Evolutionary conservation across 768 basidiomycete species (phyloP).

Genomic region (Sarcodon aspratus): DNA sequence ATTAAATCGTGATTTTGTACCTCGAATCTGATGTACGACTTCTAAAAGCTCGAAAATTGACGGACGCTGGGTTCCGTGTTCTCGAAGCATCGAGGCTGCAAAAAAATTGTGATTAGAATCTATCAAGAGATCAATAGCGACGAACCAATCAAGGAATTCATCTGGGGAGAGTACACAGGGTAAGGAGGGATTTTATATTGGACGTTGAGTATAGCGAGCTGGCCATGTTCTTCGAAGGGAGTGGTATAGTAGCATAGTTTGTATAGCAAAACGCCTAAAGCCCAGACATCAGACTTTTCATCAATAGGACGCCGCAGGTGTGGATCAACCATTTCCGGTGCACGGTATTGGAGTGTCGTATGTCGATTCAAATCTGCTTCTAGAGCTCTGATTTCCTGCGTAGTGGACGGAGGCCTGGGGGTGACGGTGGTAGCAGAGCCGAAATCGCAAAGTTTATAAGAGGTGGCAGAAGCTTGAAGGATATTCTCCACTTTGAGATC

Average conservation of each 20-base stretch:
- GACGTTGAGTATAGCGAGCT: constrained; percentile 91
- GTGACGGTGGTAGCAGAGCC: constrained; percentile 80
- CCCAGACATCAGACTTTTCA: constrained; percentile 97
- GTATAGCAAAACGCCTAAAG: constrained; percentile 90
- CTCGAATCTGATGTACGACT: constrained; percentile 77
- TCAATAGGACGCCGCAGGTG: constrained; percentile 76
- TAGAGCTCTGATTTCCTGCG: constrained; percentile 75
- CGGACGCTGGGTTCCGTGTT: constrained; percentile 80
- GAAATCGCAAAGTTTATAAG: constrained; percentile 96
- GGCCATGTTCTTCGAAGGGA: constrained; percentile 96
- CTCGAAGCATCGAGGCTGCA: constrained; percentile 83
- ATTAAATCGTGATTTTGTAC: constrained; percentile 70
- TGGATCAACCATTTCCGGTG: constrained; percentile 98
- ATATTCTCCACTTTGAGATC: constrained; percentile 99
- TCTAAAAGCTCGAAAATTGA: constrained; percentile 79
- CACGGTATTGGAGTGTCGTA: constrained; percentile 94
- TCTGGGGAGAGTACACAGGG: constrained; percentile 73
- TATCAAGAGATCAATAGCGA: constrained; percentile 12
- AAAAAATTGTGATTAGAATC: constrained; percentile 1
- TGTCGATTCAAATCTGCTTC: constrained; percentile 90
- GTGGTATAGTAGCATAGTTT: constrained; percentile 99
- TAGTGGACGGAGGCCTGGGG: constrained; percentile 57
- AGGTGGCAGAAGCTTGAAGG: constrained; percentile 71
- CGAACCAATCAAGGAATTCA: constrained; percentile 76
- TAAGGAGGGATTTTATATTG: constrained; percentile 89